Base-by-base conservation (phyloP, 192 early-diverging fungal species). In the Lunasporangiospora selenospora region DNA sequence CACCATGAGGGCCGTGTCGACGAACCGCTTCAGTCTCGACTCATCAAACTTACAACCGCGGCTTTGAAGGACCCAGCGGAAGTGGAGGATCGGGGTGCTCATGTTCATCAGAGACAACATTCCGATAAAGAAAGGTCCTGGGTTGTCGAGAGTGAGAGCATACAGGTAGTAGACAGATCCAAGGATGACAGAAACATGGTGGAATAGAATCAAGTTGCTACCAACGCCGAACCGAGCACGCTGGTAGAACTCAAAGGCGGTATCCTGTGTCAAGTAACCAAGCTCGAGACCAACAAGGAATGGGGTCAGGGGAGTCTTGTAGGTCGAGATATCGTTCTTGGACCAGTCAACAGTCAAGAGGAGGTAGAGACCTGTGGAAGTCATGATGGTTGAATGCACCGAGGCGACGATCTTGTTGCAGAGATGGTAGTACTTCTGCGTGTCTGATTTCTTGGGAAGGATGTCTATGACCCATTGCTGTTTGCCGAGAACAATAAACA, bases 321-420 rank as follows among this genome's bases (percentile, higher is more conserved):
- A 73, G 18, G 69, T 73, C 10, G 60, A 52, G 18, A 73, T 41
- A 31, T 73, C 69, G 43, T 73, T 73, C 61, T 62, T 63, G 43
- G 60, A 45, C 69, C 69, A 73, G 49, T 73, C 69, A 4, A 73
- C 60, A 12, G 54, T 44, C 36, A 62, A 23, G 18, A 73, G 55
- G 34, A 73, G 42, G 43, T 73, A 73, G 3, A 56, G 30, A 5
- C 69, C 69, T 11, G 55, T 52, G 29, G 34, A 26, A 36, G 69
- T 73, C 69, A 73, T 73, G 55, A 73, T 63, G 39, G 69, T 73
- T 6, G 69, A 73, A 36, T 73, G 69, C 15, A 63, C 48, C 18
- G 69, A 73, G 69, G 69, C 69, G 8, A 73, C 69, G 31, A 73
- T 58, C 69, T 73, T 73, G 69, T 73, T 73, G 60, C 55, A 63